Conservation (phyloP, 768 basidiomycete species). For the Agaricus blazei region DNA sequence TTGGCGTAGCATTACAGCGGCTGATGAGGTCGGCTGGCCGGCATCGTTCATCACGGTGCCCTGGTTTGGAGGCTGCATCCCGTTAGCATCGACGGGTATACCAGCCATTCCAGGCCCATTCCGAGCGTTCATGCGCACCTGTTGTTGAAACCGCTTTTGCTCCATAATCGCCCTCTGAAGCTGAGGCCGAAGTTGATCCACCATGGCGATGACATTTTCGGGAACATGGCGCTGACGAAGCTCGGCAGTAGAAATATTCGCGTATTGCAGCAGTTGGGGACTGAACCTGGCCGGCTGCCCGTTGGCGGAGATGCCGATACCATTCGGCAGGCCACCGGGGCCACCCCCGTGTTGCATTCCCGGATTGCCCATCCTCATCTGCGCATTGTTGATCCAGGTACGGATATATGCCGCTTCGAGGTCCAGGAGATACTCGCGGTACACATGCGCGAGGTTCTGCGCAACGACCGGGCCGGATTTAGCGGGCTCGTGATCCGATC, state of each 20-base stretch:
- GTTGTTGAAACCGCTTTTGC: slow-evolving; percentile 29
- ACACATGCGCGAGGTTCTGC: slow-evolving; percentile 52
- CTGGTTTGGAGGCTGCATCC: slow-evolving; percentile 8
- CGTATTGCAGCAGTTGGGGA: slow-evolving; percentile 30
- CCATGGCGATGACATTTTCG: slow-evolving; percentile 46
- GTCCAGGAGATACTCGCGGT: slow-evolving; percentile 48
- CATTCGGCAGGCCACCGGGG: slow-evolving; percentile 1
- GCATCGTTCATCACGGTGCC: slow-evolving; percentile 9
- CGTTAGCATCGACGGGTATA: slow-evolving; percentile 10
- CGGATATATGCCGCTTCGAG: slow-evolving; percentile 55
- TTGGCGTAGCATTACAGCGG: slow-evolving; percentile 7
- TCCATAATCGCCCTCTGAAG: slow-evolving; percentile 37
- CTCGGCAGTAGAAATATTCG: slow-evolving; percentile 40
- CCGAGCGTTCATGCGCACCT: slow-evolving; percentile 18
- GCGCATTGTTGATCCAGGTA: slow-evolving; percentile 29
- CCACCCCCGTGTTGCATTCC: background rate
- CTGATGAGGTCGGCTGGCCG: background rate
- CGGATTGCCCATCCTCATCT: background rate
- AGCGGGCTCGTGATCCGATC: slow-evolving; percentile 52
- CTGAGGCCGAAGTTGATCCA: slow-evolving; percentile 50
- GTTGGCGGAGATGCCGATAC: background rate
- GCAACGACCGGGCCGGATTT: slow-evolving; percentile 60
- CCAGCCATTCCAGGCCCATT: slow-evolving; percentile 11
- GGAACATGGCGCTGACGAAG: slow-evolving; percentile 47
- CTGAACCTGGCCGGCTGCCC: background rate